Percentiles rank a stretch among this genome's conserved stretches.
These are phyloP conservation scores for Astrocystis sublimbata DNA, from an alignment of 495 filamentous ascomycete species.

Conservation along the genomic window DNA sequence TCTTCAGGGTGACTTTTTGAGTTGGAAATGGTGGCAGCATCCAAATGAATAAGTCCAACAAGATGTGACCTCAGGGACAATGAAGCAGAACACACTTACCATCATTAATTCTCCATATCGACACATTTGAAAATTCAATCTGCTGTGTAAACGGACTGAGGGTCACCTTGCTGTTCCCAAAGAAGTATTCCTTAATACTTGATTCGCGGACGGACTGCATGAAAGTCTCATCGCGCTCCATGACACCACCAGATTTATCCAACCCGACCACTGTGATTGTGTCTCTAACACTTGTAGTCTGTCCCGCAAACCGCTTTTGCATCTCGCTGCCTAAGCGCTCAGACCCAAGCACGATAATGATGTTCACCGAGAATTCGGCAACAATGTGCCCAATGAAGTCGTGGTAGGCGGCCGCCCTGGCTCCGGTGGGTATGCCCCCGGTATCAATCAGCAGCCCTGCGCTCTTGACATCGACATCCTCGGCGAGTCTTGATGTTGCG, in stretches of 20 bases:
- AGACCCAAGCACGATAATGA: constrained; percentile 81
- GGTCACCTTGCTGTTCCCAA: constrained; percentile 73
- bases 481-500: constrained; percentile 73
- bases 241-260: constrained; percentile 85
- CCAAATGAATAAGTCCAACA: neutral
- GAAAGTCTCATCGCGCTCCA: constrained; percentile 74
- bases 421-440: constrained; percentile 58
- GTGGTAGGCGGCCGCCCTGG: constrained; percentile 59
- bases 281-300: constrained; percentile 61
- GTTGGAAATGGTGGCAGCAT: neutral
- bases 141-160: constrained; percentile 83
- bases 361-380: constrained; percentile 82
- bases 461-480: constrained; percentile 67
- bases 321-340: constrained; percentile 79
- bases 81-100: constrained; percentile 36
- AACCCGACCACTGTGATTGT: constrained; percentile 73
- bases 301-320: constrained; percentile 66
- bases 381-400: constrained; percentile 75
- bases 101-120: constrained; percentile 65
- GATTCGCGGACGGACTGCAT: constrained; percentile 69
- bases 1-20: neutral
- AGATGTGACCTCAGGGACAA: neutral
- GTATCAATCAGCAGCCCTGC: constrained; percentile 88
- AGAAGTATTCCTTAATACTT: constrained; percentile 89
- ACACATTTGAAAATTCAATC: constrained; percentile 69